A percentile compares a stretch with the other conserved stretches of the same genome.
phyloP scores from a whole-genome alignment of 768 basidiomycete genomes.

The Russula olivacea region DNA sequence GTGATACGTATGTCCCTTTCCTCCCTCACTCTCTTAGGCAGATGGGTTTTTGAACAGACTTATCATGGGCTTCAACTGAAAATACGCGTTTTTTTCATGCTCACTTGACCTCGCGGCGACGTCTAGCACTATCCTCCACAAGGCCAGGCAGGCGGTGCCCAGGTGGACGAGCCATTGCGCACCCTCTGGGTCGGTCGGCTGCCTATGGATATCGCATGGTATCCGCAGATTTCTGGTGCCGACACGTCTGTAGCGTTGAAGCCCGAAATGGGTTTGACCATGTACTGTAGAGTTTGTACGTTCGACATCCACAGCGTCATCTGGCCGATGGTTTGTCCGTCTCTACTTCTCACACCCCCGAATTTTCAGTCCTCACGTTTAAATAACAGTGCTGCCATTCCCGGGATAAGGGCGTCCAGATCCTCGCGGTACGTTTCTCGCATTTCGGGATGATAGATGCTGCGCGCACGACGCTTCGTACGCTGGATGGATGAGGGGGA shows the following conservation, averaged over 20 bases:
- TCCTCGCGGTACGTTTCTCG: constrained; percentile 2
- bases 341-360: no score
- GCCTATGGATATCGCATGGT: background rate
- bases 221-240: no score
- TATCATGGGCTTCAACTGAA: constrained; percentile 1
- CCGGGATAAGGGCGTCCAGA: background rate
- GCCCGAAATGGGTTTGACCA: no score
- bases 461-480: background rate
- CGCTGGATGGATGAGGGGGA: background rate
- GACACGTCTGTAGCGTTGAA: no score
- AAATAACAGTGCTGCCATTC: constrained; percentile 10
- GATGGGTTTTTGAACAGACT: background rate
- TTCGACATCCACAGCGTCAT: no score
- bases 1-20: constrained; percentile 1
- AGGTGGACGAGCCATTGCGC: constrained; percentile 3
- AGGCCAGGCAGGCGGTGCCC: background rate
- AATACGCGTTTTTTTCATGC: background rate
- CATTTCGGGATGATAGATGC: background rate
- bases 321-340: no score
- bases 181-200: background rate
- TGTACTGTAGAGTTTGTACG: no score
- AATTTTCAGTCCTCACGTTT: no score
- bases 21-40: background rate
- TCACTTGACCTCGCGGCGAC: background rate
- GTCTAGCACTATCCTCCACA: background rate